phyloP scores from a whole-genome alignment of 768 basidiomycete species.

The Russula emetica region DNA sequence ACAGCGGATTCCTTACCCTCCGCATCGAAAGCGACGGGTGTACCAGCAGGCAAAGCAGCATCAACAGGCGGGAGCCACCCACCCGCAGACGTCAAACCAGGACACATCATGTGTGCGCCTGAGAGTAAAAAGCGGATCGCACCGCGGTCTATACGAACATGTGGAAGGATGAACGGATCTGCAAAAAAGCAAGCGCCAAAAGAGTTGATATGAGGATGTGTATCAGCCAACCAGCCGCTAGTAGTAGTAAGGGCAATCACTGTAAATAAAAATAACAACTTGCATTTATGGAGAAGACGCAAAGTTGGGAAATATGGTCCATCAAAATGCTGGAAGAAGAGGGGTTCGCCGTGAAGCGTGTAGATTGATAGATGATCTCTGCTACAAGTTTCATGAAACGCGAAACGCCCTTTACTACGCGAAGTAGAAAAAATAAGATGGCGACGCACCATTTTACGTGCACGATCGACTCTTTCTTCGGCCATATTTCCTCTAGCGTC shows the following conservation, averaged over 20 bases:
- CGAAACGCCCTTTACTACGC: not conserved
- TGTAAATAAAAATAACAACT: constrained; percentile 13
- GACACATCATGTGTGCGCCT: constrained; percentile 96
- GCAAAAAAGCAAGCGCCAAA: constrained; percentile 10
- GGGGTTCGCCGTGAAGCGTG: constrained; percentile 77
- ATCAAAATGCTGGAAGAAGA: constrained; percentile 97
- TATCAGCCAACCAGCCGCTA: no score
- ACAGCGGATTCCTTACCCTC: constrained; percentile 93
- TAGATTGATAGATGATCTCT: constrained; percentile 95
- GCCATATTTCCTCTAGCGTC: constrained; percentile 89
- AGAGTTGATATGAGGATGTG: no score
- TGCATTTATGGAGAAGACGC: constrained; percentile 88
- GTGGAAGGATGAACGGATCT: constrained; percentile 91
- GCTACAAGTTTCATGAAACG: constrained; percentile 44
- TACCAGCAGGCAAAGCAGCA: constrained; percentile 59
- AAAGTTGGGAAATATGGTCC: constrained; percentile 89
- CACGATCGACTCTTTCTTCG: constrained; percentile 93
- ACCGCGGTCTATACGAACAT: constrained; percentile 88
- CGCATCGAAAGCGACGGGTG: constrained; percentile 86
- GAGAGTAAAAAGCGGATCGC: constrained; percentile 96
- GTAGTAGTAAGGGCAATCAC: no score
- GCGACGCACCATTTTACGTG: constrained; percentile 86
- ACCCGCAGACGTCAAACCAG: constrained; percentile 89
- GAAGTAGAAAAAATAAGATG: no score
- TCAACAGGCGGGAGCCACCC: constrained; percentile 79